These are phyloP conservation scores for Lactarius deliciosus DNA, from an alignment of 768 basidiomycete genomes.

Conservation along the genomic window DNA sequence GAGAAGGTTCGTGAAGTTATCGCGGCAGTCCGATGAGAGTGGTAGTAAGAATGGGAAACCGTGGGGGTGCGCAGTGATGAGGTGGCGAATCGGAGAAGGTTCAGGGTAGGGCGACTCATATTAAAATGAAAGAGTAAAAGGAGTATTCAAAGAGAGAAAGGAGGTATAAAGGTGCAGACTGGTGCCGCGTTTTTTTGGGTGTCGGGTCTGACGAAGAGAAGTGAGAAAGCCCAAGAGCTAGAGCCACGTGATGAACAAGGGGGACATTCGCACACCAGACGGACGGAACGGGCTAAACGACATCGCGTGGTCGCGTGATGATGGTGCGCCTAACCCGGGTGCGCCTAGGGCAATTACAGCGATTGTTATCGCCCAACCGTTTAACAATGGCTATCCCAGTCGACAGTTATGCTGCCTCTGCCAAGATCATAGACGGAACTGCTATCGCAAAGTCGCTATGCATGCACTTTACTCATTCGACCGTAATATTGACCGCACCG, in stretches of 20 bases:
- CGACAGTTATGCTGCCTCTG: slow-evolving; percentile 34
- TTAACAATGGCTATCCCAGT: slow-evolving; percentile 33
- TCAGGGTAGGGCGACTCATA: slow-evolving; percentile 57
- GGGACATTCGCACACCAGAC: neutral
- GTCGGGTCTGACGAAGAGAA: neutral
- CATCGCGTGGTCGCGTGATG: neutral
- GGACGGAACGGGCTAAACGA: neutral
- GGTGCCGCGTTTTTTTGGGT: slow-evolving; percentile 5
- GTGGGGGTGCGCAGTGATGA: slow-evolving; percentile 53
- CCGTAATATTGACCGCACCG: slow-evolving; percentile 20
- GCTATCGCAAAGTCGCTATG: slow-evolving; percentile 73
- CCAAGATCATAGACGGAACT: slow-evolving; percentile 78
- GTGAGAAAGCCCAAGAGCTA: neutral
- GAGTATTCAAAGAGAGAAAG: slow-evolving; percentile 18
- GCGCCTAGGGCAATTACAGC: slow-evolving; percentile 2
- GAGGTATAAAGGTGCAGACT: slow-evolving; percentile 8
- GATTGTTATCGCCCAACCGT: slow-evolving; percentile 14
- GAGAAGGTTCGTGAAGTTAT: slow-evolving; percentile 54
- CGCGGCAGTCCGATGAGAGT: slow-evolving; percentile 30
- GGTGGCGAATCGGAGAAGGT: slow-evolving; percentile 58
- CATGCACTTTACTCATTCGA: slow-evolving; percentile 11
- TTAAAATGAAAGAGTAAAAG: slow-evolving; percentile 26
- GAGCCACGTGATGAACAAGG: neutral
- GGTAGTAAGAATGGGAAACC: slow-evolving; percentile 40
- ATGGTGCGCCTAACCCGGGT: slow-evolving; percentile 16